Evolutionary conservation across 345 rosid species (phyloP).

Genomic region (Rhodomyrtus tomentosa): DNA sequence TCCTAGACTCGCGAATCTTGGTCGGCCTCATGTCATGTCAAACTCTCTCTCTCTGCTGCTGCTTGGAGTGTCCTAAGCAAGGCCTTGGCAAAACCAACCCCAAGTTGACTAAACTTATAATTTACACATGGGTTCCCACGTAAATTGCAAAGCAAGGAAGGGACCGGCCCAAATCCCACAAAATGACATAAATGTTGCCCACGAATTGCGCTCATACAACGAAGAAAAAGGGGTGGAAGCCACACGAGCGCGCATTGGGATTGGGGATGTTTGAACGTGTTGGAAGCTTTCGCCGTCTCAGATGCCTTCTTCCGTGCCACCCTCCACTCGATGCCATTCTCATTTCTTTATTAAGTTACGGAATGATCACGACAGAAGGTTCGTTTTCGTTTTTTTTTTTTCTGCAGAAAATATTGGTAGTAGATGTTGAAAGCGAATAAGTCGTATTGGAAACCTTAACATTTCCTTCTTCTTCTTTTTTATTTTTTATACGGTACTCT

Average conservation of each 20-base stretch:
- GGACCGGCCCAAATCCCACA: neutral
- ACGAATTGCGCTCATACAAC: neutral
- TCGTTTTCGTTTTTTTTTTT: neutral
- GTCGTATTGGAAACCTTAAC: neutral
- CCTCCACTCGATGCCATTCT: neutral
- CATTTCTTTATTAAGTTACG: neutral
- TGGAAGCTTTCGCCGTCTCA: conserved; percentile 1
- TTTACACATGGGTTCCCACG: neutral
- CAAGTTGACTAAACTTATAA: neutral
- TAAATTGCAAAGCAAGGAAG: neutral
- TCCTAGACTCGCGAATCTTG: conserved; percentile 86
- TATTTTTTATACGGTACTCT: neutral
- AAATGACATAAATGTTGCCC: neutral
- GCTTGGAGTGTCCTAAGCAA: neutral
- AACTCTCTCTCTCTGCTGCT: neutral
- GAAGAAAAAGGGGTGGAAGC: neutral
- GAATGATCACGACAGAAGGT: neutral
- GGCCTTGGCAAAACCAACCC: neutral
- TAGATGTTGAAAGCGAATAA: neutral
- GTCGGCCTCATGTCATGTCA: conserved; percentile 44
- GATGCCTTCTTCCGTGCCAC: neutral
- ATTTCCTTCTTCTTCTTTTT: neutral
- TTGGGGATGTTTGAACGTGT: conserved; percentile 8
- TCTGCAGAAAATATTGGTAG: neutral
- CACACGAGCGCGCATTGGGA: conserved; percentile 4